phyloP scores from a whole-genome alignment of 768 basidiomycete genomes.

The Dacryopinax spathularia region DNA sequence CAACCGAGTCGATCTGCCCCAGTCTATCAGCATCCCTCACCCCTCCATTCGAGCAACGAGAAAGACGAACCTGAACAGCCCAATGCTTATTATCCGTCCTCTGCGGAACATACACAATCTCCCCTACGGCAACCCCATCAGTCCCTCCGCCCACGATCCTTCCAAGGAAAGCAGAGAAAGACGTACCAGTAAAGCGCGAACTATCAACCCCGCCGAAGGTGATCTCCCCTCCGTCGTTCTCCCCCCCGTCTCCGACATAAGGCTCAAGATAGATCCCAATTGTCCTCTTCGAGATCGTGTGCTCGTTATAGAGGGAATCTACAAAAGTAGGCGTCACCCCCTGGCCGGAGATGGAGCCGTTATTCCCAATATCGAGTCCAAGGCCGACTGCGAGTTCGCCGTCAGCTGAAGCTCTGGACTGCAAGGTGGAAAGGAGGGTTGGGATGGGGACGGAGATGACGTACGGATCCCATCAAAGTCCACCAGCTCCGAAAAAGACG shows the following conservation, averaged over 20 bases:
- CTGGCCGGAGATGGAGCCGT: neutral
- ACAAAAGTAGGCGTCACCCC: neutral
- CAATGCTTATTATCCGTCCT: neutral
- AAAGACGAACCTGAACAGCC: neutral
- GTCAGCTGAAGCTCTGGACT: neutral
- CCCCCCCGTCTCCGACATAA: neutral
- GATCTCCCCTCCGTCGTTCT: neutral
- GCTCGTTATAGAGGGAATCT: neutral
- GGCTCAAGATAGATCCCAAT: neutral
- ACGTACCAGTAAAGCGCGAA: neutral
- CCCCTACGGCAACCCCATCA: neutral
- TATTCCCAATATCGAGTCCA: neutral
- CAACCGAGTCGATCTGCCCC: neutral
- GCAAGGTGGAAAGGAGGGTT: no score
- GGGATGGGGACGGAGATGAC: neutral
- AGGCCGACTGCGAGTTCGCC: neutral
- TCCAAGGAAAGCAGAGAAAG: no score
- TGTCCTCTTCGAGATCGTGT: neutral
- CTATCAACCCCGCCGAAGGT: neutral
- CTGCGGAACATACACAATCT: neutral
- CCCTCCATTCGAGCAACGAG: neutral
- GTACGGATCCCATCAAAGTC: conserved; percentile 1
- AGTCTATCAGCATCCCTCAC: neutral
- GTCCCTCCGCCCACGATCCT: neutral
- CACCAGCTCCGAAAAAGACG: neutral